Evolutionary conservation across 225 moss, liverwort and hornwort species (phyloP), one percentile per base, ranked within the genome.

Genomic region (Takakia lepidozioides): DNA sequence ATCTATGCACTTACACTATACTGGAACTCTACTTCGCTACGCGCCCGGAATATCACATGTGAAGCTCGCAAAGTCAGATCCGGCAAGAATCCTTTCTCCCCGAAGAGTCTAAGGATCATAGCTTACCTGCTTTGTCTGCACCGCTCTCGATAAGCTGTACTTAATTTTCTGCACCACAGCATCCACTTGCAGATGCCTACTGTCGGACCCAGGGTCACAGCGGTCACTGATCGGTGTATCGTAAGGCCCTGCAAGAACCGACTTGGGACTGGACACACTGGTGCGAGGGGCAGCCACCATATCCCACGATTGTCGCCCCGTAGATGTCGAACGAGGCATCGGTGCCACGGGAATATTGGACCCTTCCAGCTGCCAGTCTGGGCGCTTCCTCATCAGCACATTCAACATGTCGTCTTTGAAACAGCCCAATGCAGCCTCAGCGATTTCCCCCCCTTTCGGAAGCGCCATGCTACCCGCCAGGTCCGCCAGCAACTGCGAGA

Each of bases 341-440:
- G 66, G 62, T 38, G 73, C 55, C 63, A 66, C 46, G 29, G 63
- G 35, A 26, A 63, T 46, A 18, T 57, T 70, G 3, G 74, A 80
- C 51, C 67, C 74, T 60, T 80, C 79, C 63, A 80, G 54, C 57
- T 77, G 82, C 82, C 82, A 82, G 60, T 77, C 73, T 22, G 82
- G 77, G 1, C 82, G 63, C 55, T 82, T 82, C 18, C 73, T 69
- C 82, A 82, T 82, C 17, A 82, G 60, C 28, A 77, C 82, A 38
- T 82, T 77, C 19, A 82, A 6, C 82, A 82, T 82, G 60, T 82
- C 82, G 52, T 82, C 82, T 54, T 82, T 82, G 61, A 82, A 82
- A 56, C 82, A 82, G 45, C 82, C 82, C 36, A 82, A 69, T 10
- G 82, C 82, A 48, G 82, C 82, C 52, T 82, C 82, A 14, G 82